phyloP scores from a whole-genome alignment of 2,329 filamentous ascomycete genomes.

The Tothia fuscella region DNA sequence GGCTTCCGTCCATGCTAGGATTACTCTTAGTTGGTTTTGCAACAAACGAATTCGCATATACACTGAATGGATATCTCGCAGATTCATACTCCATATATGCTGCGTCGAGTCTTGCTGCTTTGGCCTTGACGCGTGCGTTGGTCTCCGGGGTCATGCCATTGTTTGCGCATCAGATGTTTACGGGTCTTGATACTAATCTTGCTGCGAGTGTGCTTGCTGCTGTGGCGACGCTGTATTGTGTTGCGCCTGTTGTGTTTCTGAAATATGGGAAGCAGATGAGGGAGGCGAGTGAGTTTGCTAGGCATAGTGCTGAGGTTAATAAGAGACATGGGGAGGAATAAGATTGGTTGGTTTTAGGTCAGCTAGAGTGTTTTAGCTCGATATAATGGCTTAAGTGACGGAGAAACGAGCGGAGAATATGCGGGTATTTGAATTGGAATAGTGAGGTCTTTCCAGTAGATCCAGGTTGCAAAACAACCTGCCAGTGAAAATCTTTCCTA shows the following conservation, averaged over 20 bases:
- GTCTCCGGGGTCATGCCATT: not conserved
- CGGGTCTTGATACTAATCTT: not conserved
- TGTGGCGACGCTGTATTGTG: not conserved
- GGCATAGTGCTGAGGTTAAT: not conserved
- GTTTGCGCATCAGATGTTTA: slow-evolving; percentile 1
- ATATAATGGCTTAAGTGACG: too few relatives aligned
- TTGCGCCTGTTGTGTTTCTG: not conserved
- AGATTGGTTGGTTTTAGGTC: too few relatives aligned
- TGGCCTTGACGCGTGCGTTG: not conserved
- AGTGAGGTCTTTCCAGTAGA: too few relatives aligned
- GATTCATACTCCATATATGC: slow-evolving; percentile 4
- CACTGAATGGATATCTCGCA: not conserved
- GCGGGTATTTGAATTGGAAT: too few relatives aligned
- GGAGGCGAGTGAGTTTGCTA: not conserved
- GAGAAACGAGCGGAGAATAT: too few relatives aligned
- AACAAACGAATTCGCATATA: slow-evolving; percentile 6
- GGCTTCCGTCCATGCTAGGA: not conserved
- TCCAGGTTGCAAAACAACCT: too few relatives aligned
- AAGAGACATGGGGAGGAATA: not conserved
- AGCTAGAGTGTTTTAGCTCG: too few relatives aligned
- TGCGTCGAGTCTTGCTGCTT: not conserved
- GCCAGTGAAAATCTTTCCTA: too few relatives aligned
- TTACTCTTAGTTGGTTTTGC: slow-evolving; percentile 4
- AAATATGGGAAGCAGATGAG: not conserved
- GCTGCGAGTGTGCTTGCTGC: slow-evolving; percentile 3